Evolutionary conservation across 2,329 filamentous ascomycete species (phyloP).

Genomic region (Cryphonectria japonica): DNA sequence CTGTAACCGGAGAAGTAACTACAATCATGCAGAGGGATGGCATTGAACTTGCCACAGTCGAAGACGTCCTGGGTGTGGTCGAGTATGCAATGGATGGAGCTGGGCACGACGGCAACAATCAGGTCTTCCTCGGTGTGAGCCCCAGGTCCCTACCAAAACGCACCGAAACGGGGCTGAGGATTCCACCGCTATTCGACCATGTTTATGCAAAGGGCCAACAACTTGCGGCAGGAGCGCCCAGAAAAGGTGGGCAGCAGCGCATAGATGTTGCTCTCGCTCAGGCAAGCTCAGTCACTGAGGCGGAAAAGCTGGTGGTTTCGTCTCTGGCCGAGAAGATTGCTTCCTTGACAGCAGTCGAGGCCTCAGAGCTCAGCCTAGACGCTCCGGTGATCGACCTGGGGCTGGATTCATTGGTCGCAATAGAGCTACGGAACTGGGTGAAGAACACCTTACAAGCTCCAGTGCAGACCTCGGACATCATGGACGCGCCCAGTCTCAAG

Average conservation of each 20-base stretch:
- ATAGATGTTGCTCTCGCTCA: not conserved
- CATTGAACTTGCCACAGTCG: not conserved
- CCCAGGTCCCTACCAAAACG: not conserved
- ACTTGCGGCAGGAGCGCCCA: not conserved
- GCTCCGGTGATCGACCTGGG: slow-evolving; percentile 30
- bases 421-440: slow-evolving; percentile 35
- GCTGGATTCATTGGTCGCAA: slow-evolving; percentile 33
- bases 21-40: not conserved
- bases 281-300: not conserved
- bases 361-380: slow-evolving; percentile 11
- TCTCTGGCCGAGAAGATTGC: not conserved
- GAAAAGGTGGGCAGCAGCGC: not conserved
- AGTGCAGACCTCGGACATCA: slow-evolving; percentile 37
- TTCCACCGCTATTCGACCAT: not conserved
- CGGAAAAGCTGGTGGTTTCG: not conserved
- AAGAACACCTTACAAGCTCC: slow-evolving; percentile 32
- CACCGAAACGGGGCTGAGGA: not conserved
- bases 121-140: not conserved
- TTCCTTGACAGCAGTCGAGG: not conserved
- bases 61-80: not conserved
- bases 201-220: not conserved
- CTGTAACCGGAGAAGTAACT: not conserved
- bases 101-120: not conserved
- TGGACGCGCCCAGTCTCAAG: slow-evolving; percentile 33
- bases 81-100: not conserved